Evolutionary conservation across 2,329 filamentous ascomycete genomes (phyloP).

Genomic region (Claviceps sp.): DNA sequence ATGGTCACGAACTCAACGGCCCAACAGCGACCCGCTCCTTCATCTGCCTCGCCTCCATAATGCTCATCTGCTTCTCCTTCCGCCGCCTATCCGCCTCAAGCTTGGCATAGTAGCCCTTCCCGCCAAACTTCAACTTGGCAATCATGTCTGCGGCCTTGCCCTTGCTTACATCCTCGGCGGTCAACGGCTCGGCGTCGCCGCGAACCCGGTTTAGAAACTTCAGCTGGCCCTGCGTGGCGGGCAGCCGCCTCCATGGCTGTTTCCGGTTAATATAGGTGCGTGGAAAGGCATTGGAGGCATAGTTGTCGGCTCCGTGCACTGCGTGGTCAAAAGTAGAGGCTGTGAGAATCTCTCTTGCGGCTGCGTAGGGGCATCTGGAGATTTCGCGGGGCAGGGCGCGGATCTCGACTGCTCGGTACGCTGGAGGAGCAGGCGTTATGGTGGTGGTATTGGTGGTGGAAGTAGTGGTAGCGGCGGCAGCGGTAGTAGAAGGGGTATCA

Average conservation of each 20-base stretch:
- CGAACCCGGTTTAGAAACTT: slow-evolving; percentile 56
- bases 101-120: slow-evolving; percentile 46
- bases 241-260: slow-evolving; percentile 55
- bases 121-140: slow-evolving; percentile 78
- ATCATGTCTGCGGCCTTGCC: slow-evolving; percentile 84
- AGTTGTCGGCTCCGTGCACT: slow-evolving; percentile 76
- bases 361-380: slow-evolving; percentile 48
- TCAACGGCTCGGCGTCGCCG: slow-evolving; percentile 37
- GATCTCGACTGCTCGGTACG: slow-evolving; percentile 34
- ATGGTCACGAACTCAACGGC: slow-evolving; percentile 24
- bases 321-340: slow-evolving; percentile 57
- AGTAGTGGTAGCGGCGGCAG: neutral
- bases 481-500: neutral
- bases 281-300: slow-evolving; percentile 53
- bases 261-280: slow-evolving; percentile 50
- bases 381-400: slow-evolving; percentile 30
- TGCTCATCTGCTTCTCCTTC: slow-evolving; percentile 23
- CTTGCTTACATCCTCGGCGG: slow-evolving; percentile 49
- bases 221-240: slow-evolving; percentile 54
- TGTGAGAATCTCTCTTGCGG: slow-evolving; percentile 54
- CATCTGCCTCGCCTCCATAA: slow-evolving; percentile 25
- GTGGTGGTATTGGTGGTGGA: neutral
- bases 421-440: slow-evolving; percentile 9
- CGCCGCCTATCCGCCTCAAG: slow-evolving; percentile 40
- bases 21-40: slow-evolving; percentile 44